Conservation (phyloP, 331 rosid species). For the Pyracantha coccinea region DNA sequence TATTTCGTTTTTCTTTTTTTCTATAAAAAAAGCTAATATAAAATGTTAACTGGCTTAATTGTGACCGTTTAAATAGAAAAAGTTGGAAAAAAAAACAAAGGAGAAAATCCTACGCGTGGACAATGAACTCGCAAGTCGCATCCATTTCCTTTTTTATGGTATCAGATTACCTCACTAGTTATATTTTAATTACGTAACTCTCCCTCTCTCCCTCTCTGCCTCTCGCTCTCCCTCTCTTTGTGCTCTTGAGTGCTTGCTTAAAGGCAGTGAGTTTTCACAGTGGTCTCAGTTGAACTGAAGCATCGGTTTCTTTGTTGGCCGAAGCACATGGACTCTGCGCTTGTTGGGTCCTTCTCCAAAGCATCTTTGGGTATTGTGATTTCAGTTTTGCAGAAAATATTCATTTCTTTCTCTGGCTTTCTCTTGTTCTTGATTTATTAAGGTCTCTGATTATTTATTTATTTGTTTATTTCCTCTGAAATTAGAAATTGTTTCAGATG, state of each 20-base stretch:
- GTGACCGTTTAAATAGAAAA: too few relatives aligned
- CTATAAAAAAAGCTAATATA: too few relatives aligned
- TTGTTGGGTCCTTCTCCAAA: constrained; percentile 34
- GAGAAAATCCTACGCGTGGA: too few relatives aligned
- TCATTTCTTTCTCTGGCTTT: not conserved
- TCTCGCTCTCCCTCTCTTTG: too few relatives aligned
- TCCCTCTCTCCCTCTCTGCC: too few relatives aligned
- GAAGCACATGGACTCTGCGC: constrained; percentile 36
- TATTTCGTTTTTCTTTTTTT: too few relatives aligned
- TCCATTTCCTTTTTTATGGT: too few relatives aligned
- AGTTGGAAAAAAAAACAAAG: too few relatives aligned
- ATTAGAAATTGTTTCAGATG: not conserved
- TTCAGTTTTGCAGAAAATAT: not conserved
- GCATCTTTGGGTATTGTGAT: constrained; percentile 30
- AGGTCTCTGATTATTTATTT: not conserved
- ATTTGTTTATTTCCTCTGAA: not conserved
- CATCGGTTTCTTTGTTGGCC: not conserved
- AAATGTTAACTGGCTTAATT: too few relatives aligned
- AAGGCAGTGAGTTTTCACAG: not conserved
- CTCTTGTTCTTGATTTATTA: not conserved
- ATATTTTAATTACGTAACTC: too few relatives aligned
- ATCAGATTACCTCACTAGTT: too few relatives aligned
- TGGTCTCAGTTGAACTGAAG: not conserved
- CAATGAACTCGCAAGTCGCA: not conserved
- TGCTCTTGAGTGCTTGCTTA: not conserved